These are phyloP conservation scores for Cryptosporidium canis DNA, from an alignment of 169 alveolate genomes.

Conservation along the genomic window DNA sequence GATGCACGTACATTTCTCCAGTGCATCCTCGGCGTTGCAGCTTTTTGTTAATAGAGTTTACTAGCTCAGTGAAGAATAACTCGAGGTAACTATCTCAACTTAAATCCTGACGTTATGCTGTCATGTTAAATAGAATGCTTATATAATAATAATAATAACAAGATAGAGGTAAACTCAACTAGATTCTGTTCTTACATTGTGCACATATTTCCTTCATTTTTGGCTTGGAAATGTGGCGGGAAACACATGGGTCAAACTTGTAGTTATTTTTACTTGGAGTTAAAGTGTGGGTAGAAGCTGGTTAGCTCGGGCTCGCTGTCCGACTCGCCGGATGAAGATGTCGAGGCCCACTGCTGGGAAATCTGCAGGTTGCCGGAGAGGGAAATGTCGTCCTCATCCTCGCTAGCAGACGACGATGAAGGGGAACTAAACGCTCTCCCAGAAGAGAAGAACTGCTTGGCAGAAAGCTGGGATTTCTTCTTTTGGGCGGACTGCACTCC, in stretches of 20 bases:
- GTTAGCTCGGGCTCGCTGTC: conserved; percentile 68
- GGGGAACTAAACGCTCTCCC: conserved; percentile 70
- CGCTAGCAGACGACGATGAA: conserved; percentile 25
- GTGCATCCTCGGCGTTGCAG: no score
- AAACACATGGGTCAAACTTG: neutral
- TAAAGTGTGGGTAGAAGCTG: conserved; percentile 65
- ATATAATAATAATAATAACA: no score
- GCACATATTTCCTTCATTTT: neutral
- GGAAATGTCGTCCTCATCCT: conserved; percentile 38
- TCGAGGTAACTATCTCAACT: neutral
- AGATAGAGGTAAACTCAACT: neutral
- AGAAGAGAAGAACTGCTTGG: conserved; percentile 66
- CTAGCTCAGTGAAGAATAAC: neutral
- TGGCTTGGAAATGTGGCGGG: neutral
- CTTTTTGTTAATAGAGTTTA: neutral
- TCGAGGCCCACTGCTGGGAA: conserved; percentile 65
- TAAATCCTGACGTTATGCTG: no score
- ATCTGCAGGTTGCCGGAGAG: conserved; percentile 41
- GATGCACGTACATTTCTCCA: no score
- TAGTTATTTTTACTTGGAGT: conserved; percentile 25
- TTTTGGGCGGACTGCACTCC: neutral
- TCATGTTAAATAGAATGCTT: neutral
- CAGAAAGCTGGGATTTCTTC: conserved; percentile 47
- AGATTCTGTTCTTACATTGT: neutral
- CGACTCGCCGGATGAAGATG: conserved; percentile 64